Percentiles rank a stretch among this genome's conserved stretches.
Conservation (phyloP, 371 early-diverging fungal species). For the Mortierella sp. region DNA sequence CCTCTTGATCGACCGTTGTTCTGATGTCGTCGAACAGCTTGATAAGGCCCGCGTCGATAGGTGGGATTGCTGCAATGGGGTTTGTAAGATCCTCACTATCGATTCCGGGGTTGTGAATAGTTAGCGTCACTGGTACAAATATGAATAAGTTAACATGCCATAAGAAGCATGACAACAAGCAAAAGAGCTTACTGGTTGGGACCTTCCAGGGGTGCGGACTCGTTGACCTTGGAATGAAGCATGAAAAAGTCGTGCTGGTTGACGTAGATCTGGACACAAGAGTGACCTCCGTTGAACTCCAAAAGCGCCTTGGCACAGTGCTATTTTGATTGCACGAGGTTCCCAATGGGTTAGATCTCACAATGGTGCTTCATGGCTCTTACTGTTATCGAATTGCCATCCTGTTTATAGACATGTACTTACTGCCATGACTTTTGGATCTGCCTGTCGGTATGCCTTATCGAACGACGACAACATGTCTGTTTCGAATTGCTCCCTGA, state of each 20-base stretch:
- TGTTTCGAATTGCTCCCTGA: constrained; percentile 93
- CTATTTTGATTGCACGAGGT: constrained; percentile 56
- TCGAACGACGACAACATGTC: constrained; percentile 91
- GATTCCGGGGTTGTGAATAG: neutral
- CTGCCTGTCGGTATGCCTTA: constrained; percentile 82
- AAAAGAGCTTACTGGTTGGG: constrained; percentile 42
- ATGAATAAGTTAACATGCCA: neutral
- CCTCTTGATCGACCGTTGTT: constrained; percentile 87
- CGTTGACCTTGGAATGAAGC: constrained; percentile 81
- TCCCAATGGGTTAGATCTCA: neutral
- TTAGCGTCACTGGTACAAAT: neutral
- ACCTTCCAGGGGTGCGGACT: constrained; percentile 52
- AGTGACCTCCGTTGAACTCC: constrained; percentile 97
- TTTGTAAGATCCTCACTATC: constrained; percentile 63
- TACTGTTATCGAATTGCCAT: neutral
- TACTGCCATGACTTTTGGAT: constrained; percentile 78
- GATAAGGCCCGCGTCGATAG: constrained; percentile 83
- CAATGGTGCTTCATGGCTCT: no score
- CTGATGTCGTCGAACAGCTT: constrained; percentile 89
- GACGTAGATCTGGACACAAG: constrained; percentile 94
- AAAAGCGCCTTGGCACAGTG: constrained; percentile 87
- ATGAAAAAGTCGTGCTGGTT: constrained; percentile 98
- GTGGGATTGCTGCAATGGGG: constrained; percentile 71
- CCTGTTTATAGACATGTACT: constrained; percentile 15
- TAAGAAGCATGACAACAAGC: no score